phyloP scores from a whole-genome alignment of 108 stramenopile species.

The Licmophora abbreviata region DNA sequence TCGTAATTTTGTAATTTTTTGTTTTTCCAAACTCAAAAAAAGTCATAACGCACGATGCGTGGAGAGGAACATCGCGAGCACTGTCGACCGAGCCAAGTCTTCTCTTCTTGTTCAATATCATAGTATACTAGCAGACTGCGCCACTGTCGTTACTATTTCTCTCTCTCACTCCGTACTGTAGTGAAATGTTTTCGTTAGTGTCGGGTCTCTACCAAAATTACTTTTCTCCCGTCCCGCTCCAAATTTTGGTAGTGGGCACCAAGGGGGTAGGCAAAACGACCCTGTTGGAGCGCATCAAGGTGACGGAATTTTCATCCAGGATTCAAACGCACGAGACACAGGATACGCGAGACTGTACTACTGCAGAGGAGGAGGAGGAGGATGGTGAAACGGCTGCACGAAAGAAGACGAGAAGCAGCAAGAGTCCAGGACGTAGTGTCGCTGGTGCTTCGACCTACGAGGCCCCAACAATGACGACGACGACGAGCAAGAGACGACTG shows the following conservation, averaged over 20 bases:
- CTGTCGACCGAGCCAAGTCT: no score
- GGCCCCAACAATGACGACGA: conserved; percentile 7
- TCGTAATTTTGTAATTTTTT: no score
- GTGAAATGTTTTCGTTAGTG: conserved; percentile 71
- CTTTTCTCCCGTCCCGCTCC: conserved; percentile 63
- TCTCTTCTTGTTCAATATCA: no score
- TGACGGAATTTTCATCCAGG: conserved; percentile 46
- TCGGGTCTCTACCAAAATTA: conserved; percentile 70
- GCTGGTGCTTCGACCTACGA: no score
- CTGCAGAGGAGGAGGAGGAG: conserved; percentile 2
- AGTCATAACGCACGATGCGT: no score
- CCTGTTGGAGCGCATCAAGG: conserved; percentile 72
- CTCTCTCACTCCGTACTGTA: no score
- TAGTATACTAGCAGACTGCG: no score
- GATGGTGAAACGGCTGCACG: conserved; percentile 27
- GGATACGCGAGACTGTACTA: conserved; percentile 2
- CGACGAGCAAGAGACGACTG: background rate
- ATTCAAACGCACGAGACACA: conserved; percentile 14
- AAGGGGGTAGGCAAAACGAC: conserved; percentile 62
- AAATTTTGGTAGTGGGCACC: conserved; percentile 61
- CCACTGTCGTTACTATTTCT: no score
- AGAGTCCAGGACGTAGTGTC: no score
- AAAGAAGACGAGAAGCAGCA: no score
- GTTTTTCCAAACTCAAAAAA: no score
- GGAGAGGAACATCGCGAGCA: no score